Conservation (phyloP, 2,329 filamentous ascomycete species). For the Lizonia empirigonia region DNA sequence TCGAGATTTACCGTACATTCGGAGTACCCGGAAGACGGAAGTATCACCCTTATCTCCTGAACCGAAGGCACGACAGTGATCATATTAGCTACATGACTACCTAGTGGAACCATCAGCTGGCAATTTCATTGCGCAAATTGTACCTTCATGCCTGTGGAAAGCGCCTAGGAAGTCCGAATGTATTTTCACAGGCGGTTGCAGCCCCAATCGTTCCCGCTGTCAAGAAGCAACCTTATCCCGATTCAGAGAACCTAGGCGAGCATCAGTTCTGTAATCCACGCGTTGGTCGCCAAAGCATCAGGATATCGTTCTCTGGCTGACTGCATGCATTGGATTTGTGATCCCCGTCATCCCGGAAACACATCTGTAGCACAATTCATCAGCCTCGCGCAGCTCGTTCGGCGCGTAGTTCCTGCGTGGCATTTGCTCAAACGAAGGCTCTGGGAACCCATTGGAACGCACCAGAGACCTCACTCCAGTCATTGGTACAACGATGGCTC, state of each 20-base stretch:
- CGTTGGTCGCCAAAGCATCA: background rate
- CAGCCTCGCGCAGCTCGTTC: constrained; percentile 27
- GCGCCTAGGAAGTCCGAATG: background rate
- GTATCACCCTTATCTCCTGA: background rate
- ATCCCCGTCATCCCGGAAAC: constrained; percentile 12
- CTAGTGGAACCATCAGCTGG: background rate
- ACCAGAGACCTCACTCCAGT: constrained; percentile 5
- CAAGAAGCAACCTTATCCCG: background rate
- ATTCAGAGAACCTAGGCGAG: background rate
- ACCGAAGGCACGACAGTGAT: background rate
- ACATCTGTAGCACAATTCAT: constrained; percentile 17
- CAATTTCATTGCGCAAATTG: background rate
- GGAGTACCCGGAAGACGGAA: background rate
- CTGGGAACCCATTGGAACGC: constrained; percentile 3
- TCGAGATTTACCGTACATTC: background rate
- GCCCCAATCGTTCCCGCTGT: background rate
- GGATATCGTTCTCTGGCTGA: constrained; percentile 4
- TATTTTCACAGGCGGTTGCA: background rate
- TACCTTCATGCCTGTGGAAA: background rate
- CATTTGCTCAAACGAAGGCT: constrained; percentile 16
- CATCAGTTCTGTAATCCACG: background rate
- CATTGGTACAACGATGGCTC: constrained; percentile 26
- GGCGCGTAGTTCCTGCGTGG: constrained; percentile 37
- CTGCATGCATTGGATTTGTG: constrained; percentile 2
- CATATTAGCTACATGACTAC: background rate